Conservation (phyloP, 148 eudicot genomes). For the Vaccinium vitisidaea region DNA sequence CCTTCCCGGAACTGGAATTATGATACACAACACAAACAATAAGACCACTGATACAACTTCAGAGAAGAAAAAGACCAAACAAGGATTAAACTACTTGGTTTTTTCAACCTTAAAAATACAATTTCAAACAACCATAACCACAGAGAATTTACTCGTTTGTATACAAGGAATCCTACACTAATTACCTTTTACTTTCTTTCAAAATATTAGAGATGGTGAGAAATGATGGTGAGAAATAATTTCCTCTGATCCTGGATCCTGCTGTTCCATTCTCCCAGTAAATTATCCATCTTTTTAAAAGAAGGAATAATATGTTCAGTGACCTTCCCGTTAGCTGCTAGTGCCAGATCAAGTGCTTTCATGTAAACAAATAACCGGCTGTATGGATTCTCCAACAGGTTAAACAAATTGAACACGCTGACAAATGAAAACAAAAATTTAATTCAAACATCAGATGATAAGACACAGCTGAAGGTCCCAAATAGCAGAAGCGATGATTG, state of each 20-base stretch:
- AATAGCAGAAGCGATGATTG: background rate
- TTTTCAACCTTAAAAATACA: background rate
- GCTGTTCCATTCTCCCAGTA: conserved; percentile 87
- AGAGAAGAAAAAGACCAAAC: background rate
- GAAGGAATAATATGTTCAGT: conserved; percentile 74
- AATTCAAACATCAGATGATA: conserved; percentile 1
- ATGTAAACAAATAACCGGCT: conserved; percentile 75
- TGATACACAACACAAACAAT: conserved; percentile 7
- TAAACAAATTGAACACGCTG: conserved; percentile 91
- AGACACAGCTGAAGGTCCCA: conserved; percentile 5
- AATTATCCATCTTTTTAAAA: conserved; percentile 71
- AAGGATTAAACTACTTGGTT: background rate
- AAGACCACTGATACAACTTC: background rate
- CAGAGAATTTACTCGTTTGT: background rate
- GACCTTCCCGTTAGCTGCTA: conserved; percentile 71
- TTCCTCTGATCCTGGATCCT: conserved; percentile 73
- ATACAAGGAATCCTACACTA: no score
- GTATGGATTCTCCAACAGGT: conserved; percentile 73
- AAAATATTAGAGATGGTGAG: conserved; percentile 67
- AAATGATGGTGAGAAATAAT: conserved; percentile 61
- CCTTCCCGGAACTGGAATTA: conserved; percentile 68
- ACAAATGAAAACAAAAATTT: conserved; percentile 2
- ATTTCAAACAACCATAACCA: background rate
- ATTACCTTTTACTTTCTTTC: conserved; percentile 80
- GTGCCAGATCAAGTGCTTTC: conserved; percentile 81